Evolutionary conservation across 139 green algal species (phyloP), one percentile per base, ranked within the genome.

Genomic region (Chlorella vulgaris): DNA sequence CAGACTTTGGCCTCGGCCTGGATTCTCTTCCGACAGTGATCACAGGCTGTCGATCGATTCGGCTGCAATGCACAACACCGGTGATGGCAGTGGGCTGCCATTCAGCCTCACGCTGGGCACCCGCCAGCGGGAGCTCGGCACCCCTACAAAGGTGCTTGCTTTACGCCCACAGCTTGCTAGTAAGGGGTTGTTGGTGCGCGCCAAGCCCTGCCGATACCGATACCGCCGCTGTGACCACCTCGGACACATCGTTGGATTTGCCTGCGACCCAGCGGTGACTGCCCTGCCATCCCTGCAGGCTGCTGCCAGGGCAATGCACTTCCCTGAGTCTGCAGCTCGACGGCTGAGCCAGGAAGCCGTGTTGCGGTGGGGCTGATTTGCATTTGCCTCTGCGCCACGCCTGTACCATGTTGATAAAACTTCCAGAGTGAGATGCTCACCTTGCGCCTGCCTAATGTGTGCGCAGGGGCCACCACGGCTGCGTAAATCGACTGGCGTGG

Each of bases 401-500:
- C 5, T 29, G 21, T 69, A 10, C 28, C 4, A n/a, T 40, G 31
- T 18, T 69, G 62, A 19, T 18, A 28, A 33, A 13, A 7, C 8
- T 6, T 10, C 62, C 33, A n/a, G 62, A n/a, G 28, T 28, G n/a
- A 28, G 62, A 33, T 13, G 60, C 13, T n/a, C 21, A 19, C 8
- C 60, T n/a, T 36, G 24, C 60, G 28, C n/a, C n/a, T n/a, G n/a
- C n/a, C n/a, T n/a, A n/a, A n/a, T n/a, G n/a, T n/a, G n/a, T n/a
- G n/a, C 50, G 73, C 51, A 79, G 84, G 4, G 93, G 93, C 0
- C 93, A 97, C 75, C 29, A 62, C 3, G 92, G 93, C 53, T 97
- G 93, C 76, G 93, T 97, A 18, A 97, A 97, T 75, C 84, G 93
- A 0, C 68, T 97, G 28, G 82, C 76, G 6, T 97, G 93, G 93